Conservation (phyloP, 176 grass and related monocot genomes). For the Chloris gayana region DNA sequence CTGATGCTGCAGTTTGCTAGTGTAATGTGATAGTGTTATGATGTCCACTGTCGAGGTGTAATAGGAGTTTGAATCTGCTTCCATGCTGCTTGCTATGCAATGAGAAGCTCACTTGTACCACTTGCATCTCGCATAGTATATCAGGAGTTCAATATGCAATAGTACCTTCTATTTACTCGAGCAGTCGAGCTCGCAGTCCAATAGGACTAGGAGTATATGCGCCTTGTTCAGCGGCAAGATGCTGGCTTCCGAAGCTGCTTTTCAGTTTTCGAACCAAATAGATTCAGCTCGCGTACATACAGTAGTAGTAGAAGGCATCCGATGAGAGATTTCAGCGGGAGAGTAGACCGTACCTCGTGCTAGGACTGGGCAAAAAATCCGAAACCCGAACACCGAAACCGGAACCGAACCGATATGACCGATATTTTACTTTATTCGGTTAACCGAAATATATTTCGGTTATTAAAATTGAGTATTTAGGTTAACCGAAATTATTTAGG, state of each 20-base stretch:
- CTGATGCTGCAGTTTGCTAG: neutral
- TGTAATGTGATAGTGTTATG: conserved; percentile 15
- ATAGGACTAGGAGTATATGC: neutral
- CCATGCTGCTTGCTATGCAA: conserved; percentile 36
- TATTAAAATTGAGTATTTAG: no score
- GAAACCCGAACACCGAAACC: no score
- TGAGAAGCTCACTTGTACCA: conserved; percentile 35
- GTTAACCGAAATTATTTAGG: no score
- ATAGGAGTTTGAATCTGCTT: conserved; percentile 13
- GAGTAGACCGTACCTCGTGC: neutral
- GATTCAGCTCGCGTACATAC: neutral
- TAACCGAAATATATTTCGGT: no score
- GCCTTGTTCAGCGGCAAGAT: neutral
- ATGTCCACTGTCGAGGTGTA: neutral
- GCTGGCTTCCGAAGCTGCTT: neutral
- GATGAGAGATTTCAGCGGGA: neutral
- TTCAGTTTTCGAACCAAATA: conserved; percentile 3
- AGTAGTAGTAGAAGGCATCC: neutral
- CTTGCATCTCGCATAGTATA: neutral
- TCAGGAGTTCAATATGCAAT: neutral
- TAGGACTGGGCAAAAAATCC: no score
- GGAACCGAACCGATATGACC: no score
- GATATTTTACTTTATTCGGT: no score
- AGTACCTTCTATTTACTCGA: neutral
- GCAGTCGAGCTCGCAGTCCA: neutral